Percentiles rank a stretch among this genome's conserved stretches.
These are phyloP conservation scores for Leucocoprinus birnbaumii DNA, from an alignment of 768 basidiomycete species.

Conservation along the genomic window DNA sequence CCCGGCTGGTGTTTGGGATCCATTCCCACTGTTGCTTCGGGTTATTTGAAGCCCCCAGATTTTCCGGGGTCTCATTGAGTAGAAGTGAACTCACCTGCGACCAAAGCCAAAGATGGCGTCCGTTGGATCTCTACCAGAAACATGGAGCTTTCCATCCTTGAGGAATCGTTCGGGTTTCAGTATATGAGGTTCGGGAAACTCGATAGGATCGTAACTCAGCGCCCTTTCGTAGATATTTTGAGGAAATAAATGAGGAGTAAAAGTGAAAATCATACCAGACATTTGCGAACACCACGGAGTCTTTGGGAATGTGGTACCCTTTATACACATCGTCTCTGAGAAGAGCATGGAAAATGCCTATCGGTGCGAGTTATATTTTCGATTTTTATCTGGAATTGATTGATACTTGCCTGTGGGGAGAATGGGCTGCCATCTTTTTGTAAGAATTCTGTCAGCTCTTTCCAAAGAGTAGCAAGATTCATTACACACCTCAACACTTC, in stretches of 20 bases:
- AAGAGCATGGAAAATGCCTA: constrained; percentile 20
- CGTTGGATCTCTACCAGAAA: constrained; percentile 39
- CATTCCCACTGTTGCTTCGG: too few relatives aligned
- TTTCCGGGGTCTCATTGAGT: too few relatives aligned
- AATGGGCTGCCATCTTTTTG: constrained; percentile 7
- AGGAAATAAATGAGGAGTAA: not conserved
- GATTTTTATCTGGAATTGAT: too few relatives aligned
- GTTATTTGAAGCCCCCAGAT: too few relatives aligned
- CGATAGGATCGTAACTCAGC: constrained; percentile 42
- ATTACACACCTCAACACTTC: constrained; percentile 17
- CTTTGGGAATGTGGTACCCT: constrained; percentile 14
- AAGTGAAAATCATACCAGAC: not conserved
- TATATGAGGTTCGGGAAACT: constrained; percentile 40
- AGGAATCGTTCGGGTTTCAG: constrained; percentile 52
- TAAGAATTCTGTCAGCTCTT: not conserved
- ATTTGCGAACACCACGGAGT: constrained; percentile 10
- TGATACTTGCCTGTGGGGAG: constrained; percentile 14
- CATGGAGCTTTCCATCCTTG: constrained; percentile 30
- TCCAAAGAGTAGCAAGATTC: constrained; percentile 11
- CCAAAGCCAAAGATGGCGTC: constrained; percentile 57
- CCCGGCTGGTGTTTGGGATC: too few relatives aligned
- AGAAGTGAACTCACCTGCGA: constrained; percentile 37
- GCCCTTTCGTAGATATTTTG: too few relatives aligned
- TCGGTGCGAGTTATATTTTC: not conserved
- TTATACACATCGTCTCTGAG: constrained; percentile 14